Conservation (phyloP, 768 basidiomycete species). For the Boletellus ananiceps region DNA sequence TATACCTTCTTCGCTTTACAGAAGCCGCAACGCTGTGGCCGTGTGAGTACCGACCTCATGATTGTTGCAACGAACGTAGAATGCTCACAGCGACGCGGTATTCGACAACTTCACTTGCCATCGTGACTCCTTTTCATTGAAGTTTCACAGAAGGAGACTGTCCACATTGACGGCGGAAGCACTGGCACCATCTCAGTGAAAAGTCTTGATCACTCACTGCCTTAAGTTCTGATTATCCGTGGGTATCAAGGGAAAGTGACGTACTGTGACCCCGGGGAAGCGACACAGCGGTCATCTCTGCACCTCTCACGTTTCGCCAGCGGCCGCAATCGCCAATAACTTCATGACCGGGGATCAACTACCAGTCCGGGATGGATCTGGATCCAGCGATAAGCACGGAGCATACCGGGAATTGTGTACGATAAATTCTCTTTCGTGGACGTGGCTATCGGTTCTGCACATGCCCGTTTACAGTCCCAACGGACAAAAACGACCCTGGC, state of each 20-base stretch:
- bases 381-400: no score
- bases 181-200: no score
- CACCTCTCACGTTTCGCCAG: slow-evolving; percentile 78
- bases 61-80: no score
- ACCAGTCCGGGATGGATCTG: slow-evolving; percentile 26
- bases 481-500: neutral
- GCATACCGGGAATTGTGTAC: no score
- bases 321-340: slow-evolving; percentile 64
- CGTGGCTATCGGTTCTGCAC: slow-evolving; percentile 54
- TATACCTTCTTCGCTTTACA: slow-evolving; percentile 33
- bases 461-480: slow-evolving; percentile 34
- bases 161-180: no score
- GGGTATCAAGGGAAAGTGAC: slow-evolving; percentile 20
- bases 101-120: neutral
- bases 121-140: slow-evolving; percentile 54
- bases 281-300: slow-evolving; percentile 74
- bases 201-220: slow-evolving; percentile 19
- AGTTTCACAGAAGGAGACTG: slow-evolving; percentile 75
- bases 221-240: neutral
- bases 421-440: slow-evolving; percentile 53
- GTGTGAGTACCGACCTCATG: neutral
- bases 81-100: slow-evolving; percentile 62
- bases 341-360: slow-evolving; percentile 70
- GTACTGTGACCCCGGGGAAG: slow-evolving; percentile 63
- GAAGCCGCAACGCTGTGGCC: neutral